Evolutionary conservation across 2,329 filamentous ascomycete genomes (phyloP), one percentile per base, ranked within the genome.

Genomic region (Alternaria postmessia): DNA sequence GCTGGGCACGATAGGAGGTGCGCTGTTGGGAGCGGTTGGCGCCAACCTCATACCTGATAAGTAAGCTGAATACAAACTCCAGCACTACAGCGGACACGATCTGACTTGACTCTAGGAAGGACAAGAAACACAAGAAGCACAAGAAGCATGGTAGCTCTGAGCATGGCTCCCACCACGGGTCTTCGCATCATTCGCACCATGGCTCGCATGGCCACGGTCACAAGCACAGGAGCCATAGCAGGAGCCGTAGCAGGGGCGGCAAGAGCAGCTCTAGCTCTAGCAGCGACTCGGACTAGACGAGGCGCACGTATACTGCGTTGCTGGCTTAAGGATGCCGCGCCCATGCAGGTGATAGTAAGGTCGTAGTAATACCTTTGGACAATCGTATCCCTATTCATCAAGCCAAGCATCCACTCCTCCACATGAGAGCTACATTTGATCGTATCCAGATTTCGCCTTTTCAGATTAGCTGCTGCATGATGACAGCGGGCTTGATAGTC

Each of bases 11-110:
- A 69, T 86, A 2, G 84, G 81, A 7, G 85, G 84, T 11, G 80
- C 82, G 0, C 79, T 84, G 1, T 83, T 81, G 16, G 86, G 86
- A 34, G 85, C 85, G 0, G 79, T 87, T n/a, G 84, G 82, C 4
- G 86, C 86, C 1, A 87, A 87, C 60, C 66, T 83, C 38, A 61
- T 86, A 7, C 83, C 84, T 54, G 76, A 79, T 52, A 78, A 80
- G 76, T 78, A 71, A 70, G 73, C 57, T 12, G 14, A 6, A 28
- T n/a, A 0, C 2, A 42, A n/a, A 7, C 12, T 11, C 9, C 3
- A 20, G 7, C 4, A 12, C n/a, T 12, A 20, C n/a, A 4, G 9
- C 5, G 18, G n/a, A 6, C 28, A 18, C 39, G 7, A 28, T 7
- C 56, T 62, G 16, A 64, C 44, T 20, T 6, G 46, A 24, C 41